Conservation (phyloP, 257 asterid species). For the Coffea canephora region DNA sequence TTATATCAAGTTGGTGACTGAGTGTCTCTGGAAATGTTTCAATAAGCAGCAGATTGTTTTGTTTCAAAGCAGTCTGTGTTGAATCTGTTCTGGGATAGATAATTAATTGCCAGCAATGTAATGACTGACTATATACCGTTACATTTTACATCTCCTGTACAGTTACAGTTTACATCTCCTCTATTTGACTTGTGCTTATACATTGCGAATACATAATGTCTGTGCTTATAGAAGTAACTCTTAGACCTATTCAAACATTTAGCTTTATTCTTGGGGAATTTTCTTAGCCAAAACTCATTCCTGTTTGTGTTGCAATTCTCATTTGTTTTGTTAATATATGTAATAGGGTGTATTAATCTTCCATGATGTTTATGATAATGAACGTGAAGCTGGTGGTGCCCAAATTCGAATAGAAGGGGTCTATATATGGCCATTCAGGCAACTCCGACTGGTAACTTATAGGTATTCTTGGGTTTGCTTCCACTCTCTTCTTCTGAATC, state of each 20-base stretch:
- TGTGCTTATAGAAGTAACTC: neutral
- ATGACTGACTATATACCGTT: neutral
- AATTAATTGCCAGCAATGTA: neutral
- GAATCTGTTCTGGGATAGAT: neutral
- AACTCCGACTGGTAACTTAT: constrained; percentile 87
- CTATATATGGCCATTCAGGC: constrained; percentile 99
- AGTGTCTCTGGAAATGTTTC: neutral
- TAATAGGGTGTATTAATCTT: constrained; percentile 82
- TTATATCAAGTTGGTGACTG: neutral
- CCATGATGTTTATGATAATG: constrained; percentile 87
- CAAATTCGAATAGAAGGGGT: constrained; percentile 94
- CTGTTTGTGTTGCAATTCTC: constrained; percentile 22
- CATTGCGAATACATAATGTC: neutral
- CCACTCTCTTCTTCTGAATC: neutral
- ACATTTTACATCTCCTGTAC: neutral
- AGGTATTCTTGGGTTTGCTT: constrained; percentile 43
- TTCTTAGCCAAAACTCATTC: constrained; percentile 15
- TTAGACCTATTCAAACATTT: neutral
- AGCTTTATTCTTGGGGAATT: neutral
- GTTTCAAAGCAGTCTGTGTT: neutral
- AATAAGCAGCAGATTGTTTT: neutral
- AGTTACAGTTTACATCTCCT: neutral
- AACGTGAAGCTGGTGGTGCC: constrained; percentile 69
- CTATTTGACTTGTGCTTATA: neutral
- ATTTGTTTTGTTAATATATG: constrained; percentile 5